Base-by-base conservation (phyloP, 257 asterid species). In the Solanum sejunctum region DNA sequence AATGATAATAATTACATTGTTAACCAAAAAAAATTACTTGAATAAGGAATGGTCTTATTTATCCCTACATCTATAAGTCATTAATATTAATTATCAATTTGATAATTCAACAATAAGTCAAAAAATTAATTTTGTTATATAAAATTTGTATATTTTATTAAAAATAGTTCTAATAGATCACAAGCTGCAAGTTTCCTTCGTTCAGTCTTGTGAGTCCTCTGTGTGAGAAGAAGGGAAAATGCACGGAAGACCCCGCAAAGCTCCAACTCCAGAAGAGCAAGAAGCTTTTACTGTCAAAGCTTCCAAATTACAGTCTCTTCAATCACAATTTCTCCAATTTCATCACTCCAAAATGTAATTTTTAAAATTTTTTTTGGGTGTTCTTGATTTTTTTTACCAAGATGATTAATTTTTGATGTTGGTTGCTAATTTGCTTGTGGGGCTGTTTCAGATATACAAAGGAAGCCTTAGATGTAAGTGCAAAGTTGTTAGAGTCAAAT, bases 161-260 rank as follows among this genome's bases (percentile, higher is more conserved):
- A 5, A 36, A 36, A 10, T 52, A 8, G 6, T 71, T 18, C 64
- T 52, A 4, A 26, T 12, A 15, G 47, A 52, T 26, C 64, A 0
- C 80, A 41, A 36, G 5, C 85, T 23, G 8, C 43, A 55, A 66
- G 23, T 12, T 47, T 49, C 20, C 79, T n/a, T 26, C 51, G 8
- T 54, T n/a, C 39, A 67, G 55, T 43, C 54, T 3, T 52, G 32
- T 66, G 21, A 28, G 61, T 43, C 56, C 16, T 26, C 84, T 28
- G 28, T n/a, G 45, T 36, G 0, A 10, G 57, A 85, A 39, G 58
- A 32, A 83, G 83, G 71, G 77, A 93, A 84, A 69, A 92, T 97
- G 99, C 99, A 97, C 90, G 99, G 99, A 82, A 86, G 88, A 78
- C 97, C 97, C 55, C 92, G 99, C 52, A 94, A 88, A 88, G 85